These are phyloP conservation scores for Lactifluus volemus DNA, from an alignment of 768 basidiomycete species.

Conservation along the genomic window DNA sequence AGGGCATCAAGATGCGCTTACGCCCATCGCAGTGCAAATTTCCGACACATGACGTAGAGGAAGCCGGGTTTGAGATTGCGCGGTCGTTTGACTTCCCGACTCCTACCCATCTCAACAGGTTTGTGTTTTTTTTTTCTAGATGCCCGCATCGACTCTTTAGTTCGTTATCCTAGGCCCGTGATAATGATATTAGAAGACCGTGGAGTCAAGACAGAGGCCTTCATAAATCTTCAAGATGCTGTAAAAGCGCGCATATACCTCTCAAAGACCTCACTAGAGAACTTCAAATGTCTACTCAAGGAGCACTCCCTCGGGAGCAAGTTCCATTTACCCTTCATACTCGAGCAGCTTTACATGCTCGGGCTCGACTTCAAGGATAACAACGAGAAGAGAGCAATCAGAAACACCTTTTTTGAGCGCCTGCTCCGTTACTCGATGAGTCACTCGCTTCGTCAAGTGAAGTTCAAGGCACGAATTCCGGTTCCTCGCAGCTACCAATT, in stretches of 20 bases:
- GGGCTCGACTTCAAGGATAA: conserved; percentile 40
- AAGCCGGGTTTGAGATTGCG: neutral
- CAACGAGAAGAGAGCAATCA: conserved; percentile 33
- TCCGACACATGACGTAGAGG: conserved; percentile 35
- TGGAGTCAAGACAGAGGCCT: conserved; percentile 48
- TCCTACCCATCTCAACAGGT: conserved; percentile 68
- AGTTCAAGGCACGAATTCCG: conserved; percentile 64
- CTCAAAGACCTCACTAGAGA: neutral
- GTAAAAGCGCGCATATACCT: conserved; percentile 21
- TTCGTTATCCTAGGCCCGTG: conserved; percentile 40
- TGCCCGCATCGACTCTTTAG: neutral
- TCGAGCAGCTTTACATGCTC: conserved; percentile 39
- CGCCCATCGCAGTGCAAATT: conserved; percentile 66
- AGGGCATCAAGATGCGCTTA: neutral
- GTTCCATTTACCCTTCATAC: conserved; percentile 43
- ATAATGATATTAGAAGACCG: conserved; percentile 76
- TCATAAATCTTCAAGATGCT: conserved; percentile 53
- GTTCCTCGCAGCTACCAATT: conserved; percentile 59
- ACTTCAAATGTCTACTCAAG: neutral
- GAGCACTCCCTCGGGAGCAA: conserved; percentile 28
- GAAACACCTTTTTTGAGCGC: conserved; percentile 48
- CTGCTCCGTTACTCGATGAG: conserved; percentile 43
- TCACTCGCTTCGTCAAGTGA: conserved; percentile 41
- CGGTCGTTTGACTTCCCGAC: conserved; percentile 48
- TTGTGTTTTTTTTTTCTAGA: neutral